A percentile compares a stretch with the other conserved stretches of the same genome.
Evolutionary conservation across 306 rosid genomes (phyloP).

Genomic region (Betula pendula): DNA sequence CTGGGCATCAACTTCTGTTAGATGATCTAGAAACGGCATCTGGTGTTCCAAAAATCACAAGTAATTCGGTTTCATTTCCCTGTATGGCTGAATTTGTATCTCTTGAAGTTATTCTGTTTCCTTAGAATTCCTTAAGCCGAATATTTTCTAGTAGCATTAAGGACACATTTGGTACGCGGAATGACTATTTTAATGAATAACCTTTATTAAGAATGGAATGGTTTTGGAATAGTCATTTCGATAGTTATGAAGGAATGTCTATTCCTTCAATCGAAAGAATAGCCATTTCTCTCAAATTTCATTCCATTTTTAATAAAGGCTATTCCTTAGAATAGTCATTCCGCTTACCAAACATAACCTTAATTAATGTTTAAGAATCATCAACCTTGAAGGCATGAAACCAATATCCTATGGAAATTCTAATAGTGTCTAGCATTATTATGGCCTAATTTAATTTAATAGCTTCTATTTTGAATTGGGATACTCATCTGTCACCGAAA

Average conservation of each 20-base stretch:
- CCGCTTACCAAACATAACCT: no score
- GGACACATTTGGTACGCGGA: no score
- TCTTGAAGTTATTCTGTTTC: constrained; percentile 23
- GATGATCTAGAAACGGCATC: constrained; percentile 50
- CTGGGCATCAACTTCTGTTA: constrained; percentile 42
- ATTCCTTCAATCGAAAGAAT: no score
- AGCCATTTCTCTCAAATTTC: no score
- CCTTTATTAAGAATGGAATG: no score
- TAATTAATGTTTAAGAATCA: no score
- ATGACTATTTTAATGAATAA: no score
- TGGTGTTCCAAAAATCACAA: constrained; percentile 45
- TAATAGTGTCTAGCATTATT: not conserved
- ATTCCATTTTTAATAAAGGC: no score
- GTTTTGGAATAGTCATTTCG: no score
- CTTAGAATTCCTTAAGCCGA: constrained; percentile 16
- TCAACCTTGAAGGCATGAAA: not conserved
- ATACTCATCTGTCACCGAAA: not conserved
- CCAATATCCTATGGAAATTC: not conserved
- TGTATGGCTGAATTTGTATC: constrained; percentile 42
- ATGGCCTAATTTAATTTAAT: not conserved
- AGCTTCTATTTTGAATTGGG: not conserved
- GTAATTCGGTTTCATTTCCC: constrained; percentile 35
- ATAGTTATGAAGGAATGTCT: no score
- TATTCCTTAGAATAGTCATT: no score
- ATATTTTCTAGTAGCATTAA: constrained; percentile 12